Base-by-base conservation (phyloP, 2,329 filamentous ascomycete species). In the Fusarium tjaetaba region DNA sequence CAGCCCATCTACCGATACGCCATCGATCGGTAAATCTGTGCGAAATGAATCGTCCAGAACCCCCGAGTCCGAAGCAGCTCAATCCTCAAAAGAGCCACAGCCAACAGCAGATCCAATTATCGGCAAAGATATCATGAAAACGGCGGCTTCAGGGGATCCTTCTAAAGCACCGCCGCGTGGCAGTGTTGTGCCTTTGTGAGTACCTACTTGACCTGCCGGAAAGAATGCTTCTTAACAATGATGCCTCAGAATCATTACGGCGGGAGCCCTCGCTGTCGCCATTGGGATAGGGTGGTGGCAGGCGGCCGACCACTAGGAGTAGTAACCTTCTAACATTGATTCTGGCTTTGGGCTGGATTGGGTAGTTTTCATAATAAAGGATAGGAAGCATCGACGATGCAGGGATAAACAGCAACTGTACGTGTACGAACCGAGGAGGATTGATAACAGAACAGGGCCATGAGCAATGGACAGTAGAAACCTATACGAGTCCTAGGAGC, bases 211-310 rank as follows among this genome's bases (percentile, higher is more conserved):
- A 22, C 30, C n/a, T 20, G 14, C 13, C 14, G 34, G 8, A 32
- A 38, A 18, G 28, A 55, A 28, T 34, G 28, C 24, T 14, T 28
- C 70, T 78, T 78, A 42, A 78, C 49, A 49, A 38, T 22, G 14
- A 32, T 22, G 38, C 28, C 14, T 32, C 34, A 79, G 78, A 66
- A 64, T 78, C 20, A 38, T 79, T 45, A 74, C 77, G 51, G 68
- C 77, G 13, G 76, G 78, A n/a, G 70, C 71, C 14, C 55, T 79
- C 42, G 75, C 68, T 38, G 41, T 79, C 26, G 78, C 76, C 34
- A 62, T 79, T 38, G 77, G 74, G 24, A 71, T 79, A 64, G 72
- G 75, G 16, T 78, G 76, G 75, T 79, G 75, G 76, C 76, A 74
- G 42, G 62, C 68, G 38, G 43, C 67, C 38, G 68, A 76, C 36